Percentiles rank a stretch among this genome's conserved stretches.
These are phyloP conservation scores for Ceriops decandra DNA, from an alignment of 345 rosid genomes.

Conservation along the genomic window DNA sequence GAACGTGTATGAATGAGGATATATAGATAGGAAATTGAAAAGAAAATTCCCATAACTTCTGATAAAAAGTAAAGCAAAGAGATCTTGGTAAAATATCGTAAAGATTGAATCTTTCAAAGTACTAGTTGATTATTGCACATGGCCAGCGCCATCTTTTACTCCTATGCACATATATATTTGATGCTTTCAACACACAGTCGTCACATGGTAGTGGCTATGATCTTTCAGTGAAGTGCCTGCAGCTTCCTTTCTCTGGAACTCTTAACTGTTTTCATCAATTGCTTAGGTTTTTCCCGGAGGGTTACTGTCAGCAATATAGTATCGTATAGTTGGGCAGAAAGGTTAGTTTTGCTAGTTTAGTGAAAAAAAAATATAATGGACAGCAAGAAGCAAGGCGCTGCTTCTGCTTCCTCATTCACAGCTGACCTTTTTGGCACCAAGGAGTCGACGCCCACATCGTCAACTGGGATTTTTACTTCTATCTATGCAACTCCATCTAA, in stretches of 20 bases:
- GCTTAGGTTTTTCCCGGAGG: conserved; percentile 1
- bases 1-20: conserved; percentile 15
- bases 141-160: conserved; percentile 22
- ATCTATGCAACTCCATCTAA: conserved; percentile 57
- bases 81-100: background rate
- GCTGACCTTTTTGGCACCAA: conserved; percentile 66
- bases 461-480: conserved; percentile 55
- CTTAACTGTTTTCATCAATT: conserved; percentile 5
- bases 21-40: background rate
- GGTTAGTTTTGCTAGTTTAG: background rate
- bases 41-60: conserved; percentile 17
- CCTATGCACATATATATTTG: background rate
- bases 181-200: background rate
- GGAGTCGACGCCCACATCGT: conserved; percentile 43
- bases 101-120: conserved; percentile 1
- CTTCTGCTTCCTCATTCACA: conserved; percentile 49
- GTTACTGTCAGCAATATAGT: background rate
- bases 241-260: conserved; percentile 5
- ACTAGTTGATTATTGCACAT: conserved; percentile 27
- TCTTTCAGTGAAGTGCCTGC: background rate
- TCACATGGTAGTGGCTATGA: background rate
- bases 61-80: background rate
- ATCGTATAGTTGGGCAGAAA: background rate
- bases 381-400: conserved; percentile 37
- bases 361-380: conserved; percentile 39